Evolutionary conservation across 305 asterid genomes (phyloP).

Genomic region (Salvia sclarea): DNA sequence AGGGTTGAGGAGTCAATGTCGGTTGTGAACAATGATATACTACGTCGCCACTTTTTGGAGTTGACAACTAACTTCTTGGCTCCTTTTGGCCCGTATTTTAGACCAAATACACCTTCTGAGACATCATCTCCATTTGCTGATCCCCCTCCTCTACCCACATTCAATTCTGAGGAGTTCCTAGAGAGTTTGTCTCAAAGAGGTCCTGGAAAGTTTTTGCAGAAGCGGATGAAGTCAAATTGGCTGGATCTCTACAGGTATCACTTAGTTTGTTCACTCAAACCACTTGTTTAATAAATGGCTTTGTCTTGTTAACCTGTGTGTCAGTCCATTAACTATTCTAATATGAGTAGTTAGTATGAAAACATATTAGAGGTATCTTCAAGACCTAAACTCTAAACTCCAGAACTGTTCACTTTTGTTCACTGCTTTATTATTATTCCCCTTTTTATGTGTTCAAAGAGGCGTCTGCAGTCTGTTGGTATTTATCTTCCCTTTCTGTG

Average conservation of each 20-base stretch:
- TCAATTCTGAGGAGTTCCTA: constrained; percentile 74
- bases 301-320: constrained; percentile 21
- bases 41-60: constrained; percentile 97
- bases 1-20: constrained; percentile 99
- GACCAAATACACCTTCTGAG: constrained; percentile 83
- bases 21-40: constrained; percentile 91
- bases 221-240: constrained; percentile 94
- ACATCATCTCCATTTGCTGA: constrained; percentile 85
- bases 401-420: background rate
- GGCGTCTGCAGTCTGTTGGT: constrained; percentile 1
- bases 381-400: constrained; percentile 2
- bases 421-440: background rate
- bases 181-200: constrained; percentile 73
- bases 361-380: too few species aligned
- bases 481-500: background rate
- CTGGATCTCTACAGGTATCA: constrained; percentile 86
- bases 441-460: background rate
- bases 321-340: background rate
- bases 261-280: constrained; percentile 17
- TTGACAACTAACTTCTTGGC: constrained; percentile 95
- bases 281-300: constrained; percentile 5
- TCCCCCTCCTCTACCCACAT: constrained; percentile 85
- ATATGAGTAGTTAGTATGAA: background rate
- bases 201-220: constrained; percentile 88
- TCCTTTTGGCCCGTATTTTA: constrained; percentile 94